Percentiles rank a stretch among this genome's conserved stretches.
phyloP scores from a whole-genome alignment of 2,329 filamentous ascomycete species.

The Botrytis byssoidea region DNA sequence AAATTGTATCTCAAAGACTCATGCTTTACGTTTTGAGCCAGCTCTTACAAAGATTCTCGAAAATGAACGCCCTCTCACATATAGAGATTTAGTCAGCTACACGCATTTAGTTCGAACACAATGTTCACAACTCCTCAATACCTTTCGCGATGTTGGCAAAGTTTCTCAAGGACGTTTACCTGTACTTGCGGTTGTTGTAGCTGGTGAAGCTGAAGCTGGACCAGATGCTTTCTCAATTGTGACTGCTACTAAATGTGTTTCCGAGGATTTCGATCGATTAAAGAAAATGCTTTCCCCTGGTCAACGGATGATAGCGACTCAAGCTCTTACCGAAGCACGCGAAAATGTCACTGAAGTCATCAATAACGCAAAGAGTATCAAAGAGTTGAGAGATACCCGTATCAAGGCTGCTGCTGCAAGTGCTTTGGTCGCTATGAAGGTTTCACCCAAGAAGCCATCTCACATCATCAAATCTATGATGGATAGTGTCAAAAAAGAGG shows the following conservation, averaged over 20 bases:
- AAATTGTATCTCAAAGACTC: slow-evolving; percentile 48
- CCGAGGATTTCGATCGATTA: slow-evolving; percentile 80
- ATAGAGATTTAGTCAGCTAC: slow-evolving; percentile 86
- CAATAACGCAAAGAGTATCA: slow-evolving; percentile 73
- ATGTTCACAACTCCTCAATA: slow-evolving; percentile 83
- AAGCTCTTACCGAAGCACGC: slow-evolving; percentile 76
- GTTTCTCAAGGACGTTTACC: slow-evolving; percentile 74
- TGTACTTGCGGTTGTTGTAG: slow-evolving; percentile 81
- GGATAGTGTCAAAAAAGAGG: slow-evolving; percentile 96
- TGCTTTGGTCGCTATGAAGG: slow-evolving; percentile 81
- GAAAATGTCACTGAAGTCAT: slow-evolving; percentile 69
- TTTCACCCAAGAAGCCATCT: slow-evolving; percentile 89
- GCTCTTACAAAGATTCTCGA: slow-evolving; percentile 76
- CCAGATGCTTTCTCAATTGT: slow-evolving; percentile 87
- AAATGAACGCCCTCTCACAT: slow-evolving; percentile 74
- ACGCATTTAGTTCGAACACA: slow-evolving; percentile 87
- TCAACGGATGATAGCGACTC: slow-evolving; percentile 78
- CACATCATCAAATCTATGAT: slow-evolving; percentile 94
- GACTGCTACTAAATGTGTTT: slow-evolving; percentile 84
- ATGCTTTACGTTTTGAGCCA: slow-evolving; percentile 59
- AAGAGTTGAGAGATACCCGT: slow-evolving; percentile 78
- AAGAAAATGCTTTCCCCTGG: slow-evolving; percentile 87
- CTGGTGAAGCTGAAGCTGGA: slow-evolving; percentile 88
- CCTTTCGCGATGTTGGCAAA: slow-evolving; percentile 89
- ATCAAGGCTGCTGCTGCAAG: slow-evolving; percentile 84